phyloP scores from a whole-genome alignment of 345 rosid genomes.

The Tarenaya hassleriana region DNA sequence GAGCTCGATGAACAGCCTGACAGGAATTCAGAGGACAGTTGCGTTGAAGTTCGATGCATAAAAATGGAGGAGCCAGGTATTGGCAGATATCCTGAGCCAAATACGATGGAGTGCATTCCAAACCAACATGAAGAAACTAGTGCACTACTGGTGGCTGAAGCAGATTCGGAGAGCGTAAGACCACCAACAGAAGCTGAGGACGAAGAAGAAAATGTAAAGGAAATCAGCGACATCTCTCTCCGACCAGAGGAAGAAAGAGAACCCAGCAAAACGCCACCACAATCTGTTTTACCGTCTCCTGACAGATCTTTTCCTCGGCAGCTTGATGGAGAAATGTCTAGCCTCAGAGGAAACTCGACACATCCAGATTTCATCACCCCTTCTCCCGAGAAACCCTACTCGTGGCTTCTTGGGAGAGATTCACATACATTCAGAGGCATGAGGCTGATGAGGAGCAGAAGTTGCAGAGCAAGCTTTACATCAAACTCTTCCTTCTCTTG shows the following conservation, averaged over 20 bases:
- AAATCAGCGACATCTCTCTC: conserved; percentile 12
- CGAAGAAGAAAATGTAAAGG: conserved; percentile 17
- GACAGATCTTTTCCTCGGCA: conserved; percentile 34
- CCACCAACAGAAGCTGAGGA: conserved; percentile 13
- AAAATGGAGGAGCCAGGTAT: conserved; percentile 38
- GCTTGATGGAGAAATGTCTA: conserved; percentile 37
- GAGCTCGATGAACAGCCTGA: conserved; percentile 30
- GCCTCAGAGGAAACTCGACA: conserved; percentile 38
- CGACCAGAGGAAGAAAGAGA: conserved; percentile 27
- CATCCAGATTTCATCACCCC: conserved; percentile 27
- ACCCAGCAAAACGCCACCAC: conserved; percentile 12
- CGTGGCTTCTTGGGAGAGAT: conserved; percentile 35
- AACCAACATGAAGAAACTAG: conserved; percentile 27
- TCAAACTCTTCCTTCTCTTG: conserved; percentile 24
- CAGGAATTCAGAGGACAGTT: conserved; percentile 34
- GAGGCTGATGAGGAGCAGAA: conserved; percentile 54
- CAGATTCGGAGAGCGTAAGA: conserved; percentile 12
- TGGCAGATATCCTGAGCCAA: conserved; percentile 26
- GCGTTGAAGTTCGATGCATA: conserved; percentile 58
- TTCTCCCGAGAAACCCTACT: conserved; percentile 36
- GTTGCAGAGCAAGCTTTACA: conserved; percentile 52
- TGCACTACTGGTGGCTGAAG: conserved; percentile 17
- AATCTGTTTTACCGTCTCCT: conserved; percentile 31
- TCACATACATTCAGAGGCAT: conserved; percentile 31
- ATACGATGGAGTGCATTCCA: conserved; percentile 26